A percentile compares a stretch with the other conserved stretches of the same genome.
phyloP scores from a whole-genome alignment of 2,329 filamentous ascomycete genomes.

The Falciphora oryzae region DNA sequence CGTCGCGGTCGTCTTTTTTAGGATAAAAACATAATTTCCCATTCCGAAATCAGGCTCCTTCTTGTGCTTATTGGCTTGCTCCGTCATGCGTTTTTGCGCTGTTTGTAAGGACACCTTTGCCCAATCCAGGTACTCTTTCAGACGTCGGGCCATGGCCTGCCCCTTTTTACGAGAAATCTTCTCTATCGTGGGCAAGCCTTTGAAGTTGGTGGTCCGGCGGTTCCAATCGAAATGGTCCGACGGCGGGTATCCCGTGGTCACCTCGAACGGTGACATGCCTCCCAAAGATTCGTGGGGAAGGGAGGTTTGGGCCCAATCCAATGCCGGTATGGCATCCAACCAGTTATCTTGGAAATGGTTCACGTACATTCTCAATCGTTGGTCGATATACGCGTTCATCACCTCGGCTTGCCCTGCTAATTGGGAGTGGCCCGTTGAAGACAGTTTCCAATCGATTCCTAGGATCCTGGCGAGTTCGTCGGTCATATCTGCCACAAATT shows the following conservation, averaged over 20 bases:
- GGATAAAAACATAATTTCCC: too few relatives aligned
- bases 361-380: neutral
- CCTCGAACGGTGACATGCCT: neutral
- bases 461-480: neutral
- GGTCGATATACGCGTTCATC: neutral
- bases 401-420: neutral
- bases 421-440: neutral
- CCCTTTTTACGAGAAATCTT: neutral
- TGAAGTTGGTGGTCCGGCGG: neutral
- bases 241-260: neutral
- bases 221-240: neutral
- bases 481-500: neutral
- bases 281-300: neutral
- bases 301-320: neutral
- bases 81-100: neutral
- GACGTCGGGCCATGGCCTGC: neutral
- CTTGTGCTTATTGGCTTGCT: neutral
- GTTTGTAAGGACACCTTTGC: neutral
- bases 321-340: neutral
- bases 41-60: neutral
- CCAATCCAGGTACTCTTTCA: neutral
- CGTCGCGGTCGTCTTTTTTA: too few relatives aligned
- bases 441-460: neutral
- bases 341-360: neutral
- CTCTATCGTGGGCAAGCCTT: neutral